A percentile compares a stretch with the other conserved stretches of the same genome.
phyloP scores from a whole-genome alignment of 306 rosid genomes.

The Citrullus mucosospermus region DNA sequence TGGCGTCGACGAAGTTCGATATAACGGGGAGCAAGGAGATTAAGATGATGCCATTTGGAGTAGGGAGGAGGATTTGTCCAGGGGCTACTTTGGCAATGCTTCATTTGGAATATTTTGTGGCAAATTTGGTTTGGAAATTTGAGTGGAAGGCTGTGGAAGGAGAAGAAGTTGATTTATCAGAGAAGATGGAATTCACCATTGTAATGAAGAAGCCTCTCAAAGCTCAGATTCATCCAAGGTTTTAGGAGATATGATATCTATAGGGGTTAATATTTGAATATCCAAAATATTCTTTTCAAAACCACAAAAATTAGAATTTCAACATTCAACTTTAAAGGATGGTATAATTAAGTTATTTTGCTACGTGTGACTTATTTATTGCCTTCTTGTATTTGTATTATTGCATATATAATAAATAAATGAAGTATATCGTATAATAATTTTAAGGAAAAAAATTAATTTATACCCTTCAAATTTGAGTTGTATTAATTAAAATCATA shows the following conservation, averaged over 20 bases:
- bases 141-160: constrained; percentile 6
- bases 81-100: not conserved
- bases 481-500: no score
- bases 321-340: no score
- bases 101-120: constrained; percentile 12
- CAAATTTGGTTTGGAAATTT: constrained; percentile 8
- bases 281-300: no score
- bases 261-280: no score
- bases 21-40: constrained; percentile 10
- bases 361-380: no score
- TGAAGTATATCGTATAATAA: no score
- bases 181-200: constrained; percentile 4
- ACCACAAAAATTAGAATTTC: no score
- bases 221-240: not conserved
- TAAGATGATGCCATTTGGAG: constrained; percentile 12
- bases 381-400: no score
- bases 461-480: no score
- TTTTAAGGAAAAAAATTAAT: no score
- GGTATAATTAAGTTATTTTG: no score
- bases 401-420: no score
- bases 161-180: constrained; percentile 7
- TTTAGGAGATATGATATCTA: not conserved
- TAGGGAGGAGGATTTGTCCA: constrained; percentile 12
- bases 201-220: constrained; percentile 1
- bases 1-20: not conserved